Evolutionary conservation across 2,329 filamentous ascomycete genomes (phyloP).

Genomic region (Pezizomycotina sp.): DNA sequence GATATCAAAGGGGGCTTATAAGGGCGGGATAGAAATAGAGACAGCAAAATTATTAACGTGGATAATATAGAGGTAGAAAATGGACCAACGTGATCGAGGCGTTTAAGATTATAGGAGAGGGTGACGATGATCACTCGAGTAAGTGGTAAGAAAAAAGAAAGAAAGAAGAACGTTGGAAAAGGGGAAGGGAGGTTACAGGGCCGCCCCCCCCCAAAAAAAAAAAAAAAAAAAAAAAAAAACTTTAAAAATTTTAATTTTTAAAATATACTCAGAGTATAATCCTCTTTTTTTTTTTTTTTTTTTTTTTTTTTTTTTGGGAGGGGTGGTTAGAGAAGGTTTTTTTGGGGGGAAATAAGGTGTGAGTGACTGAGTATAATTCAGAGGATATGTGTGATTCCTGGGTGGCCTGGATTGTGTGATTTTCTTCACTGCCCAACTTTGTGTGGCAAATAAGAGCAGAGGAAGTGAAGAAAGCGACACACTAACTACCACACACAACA

Average conservation of each 20-base stretch:
- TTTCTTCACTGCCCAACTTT: too few species aligned
- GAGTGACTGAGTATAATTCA: background rate
- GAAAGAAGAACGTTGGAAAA: background rate
- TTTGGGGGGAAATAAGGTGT: background rate
- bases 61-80: slow-evolving; percentile 16
- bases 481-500: too few species aligned
- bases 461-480: too few species aligned
- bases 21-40: too few species aligned
- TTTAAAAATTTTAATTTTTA: background rate
- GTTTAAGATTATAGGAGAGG: slow-evolving; percentile 5
- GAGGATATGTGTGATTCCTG: background rate
- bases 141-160: slow-evolving; percentile 1
- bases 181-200: background rate
- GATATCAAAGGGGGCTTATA: too few species aligned
- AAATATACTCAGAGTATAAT: slow-evolving; percentile 9
- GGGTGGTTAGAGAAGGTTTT: background rate
- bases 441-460: too few species aligned
- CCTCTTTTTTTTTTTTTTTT: slow-evolving; percentile 15
- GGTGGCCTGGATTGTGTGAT: too few species aligned
- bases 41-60: slow-evolving; percentile 17
- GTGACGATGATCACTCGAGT: slow-evolving; percentile 1
- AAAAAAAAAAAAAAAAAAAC: background rate
- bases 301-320: slow-evolving; percentile 14
- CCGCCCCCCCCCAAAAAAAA: background rate
- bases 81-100: slow-evolving; percentile 14